These are phyloP conservation scores for Picea glauca DNA, from an alignment of 75 land plant species.

Conservation along the genomic window DNA sequence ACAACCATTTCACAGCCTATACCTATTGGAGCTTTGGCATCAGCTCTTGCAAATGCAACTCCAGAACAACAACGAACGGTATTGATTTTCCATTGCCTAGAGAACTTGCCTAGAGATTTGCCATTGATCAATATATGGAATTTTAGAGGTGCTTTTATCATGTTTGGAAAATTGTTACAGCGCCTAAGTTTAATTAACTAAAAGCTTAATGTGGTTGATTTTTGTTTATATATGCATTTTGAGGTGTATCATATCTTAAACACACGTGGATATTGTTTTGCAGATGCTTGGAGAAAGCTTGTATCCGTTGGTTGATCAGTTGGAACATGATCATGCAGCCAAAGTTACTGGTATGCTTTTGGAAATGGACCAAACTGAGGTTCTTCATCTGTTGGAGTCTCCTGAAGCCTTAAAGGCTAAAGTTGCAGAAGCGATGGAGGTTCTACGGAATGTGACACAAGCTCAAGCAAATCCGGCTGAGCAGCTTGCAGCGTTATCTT, in stretches of 20 bases:
- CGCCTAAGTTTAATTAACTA: neutral
- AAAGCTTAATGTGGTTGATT: neutral
- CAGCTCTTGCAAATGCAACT: slow-evolving; percentile 90
- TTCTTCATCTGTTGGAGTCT: slow-evolving; percentile 84
- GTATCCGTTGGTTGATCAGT: slow-evolving; percentile 81
- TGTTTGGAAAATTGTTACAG: neutral
- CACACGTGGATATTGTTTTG: neutral
- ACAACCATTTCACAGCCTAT: slow-evolving; percentile 54
- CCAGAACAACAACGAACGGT: slow-evolving; percentile 95
- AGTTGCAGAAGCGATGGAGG: slow-evolving; percentile 96
- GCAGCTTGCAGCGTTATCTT: slow-evolving; percentile 53
- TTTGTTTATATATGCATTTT: neutral
- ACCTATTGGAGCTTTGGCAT: slow-evolving; percentile 74
- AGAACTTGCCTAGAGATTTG: neutral
- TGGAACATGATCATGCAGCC: slow-evolving; percentile 93
- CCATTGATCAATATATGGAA: neutral
- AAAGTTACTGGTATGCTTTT: slow-evolving; percentile 97
- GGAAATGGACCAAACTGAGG: slow-evolving; percentile 98
- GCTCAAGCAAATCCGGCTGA: slow-evolving; percentile 33
- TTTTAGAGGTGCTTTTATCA: neutral
- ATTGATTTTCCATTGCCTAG: neutral
- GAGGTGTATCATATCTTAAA: neutral
- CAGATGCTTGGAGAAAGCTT: slow-evolving; percentile 92
- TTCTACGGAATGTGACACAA: slow-evolving; percentile 66
- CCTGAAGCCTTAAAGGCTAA: slow-evolving; percentile 93